Percentiles rank a stretch among this genome's conserved stretches.
Conservation (phyloP, 2,329 filamentous ascomycete genomes). For the Alternaria sp. region DNA sequence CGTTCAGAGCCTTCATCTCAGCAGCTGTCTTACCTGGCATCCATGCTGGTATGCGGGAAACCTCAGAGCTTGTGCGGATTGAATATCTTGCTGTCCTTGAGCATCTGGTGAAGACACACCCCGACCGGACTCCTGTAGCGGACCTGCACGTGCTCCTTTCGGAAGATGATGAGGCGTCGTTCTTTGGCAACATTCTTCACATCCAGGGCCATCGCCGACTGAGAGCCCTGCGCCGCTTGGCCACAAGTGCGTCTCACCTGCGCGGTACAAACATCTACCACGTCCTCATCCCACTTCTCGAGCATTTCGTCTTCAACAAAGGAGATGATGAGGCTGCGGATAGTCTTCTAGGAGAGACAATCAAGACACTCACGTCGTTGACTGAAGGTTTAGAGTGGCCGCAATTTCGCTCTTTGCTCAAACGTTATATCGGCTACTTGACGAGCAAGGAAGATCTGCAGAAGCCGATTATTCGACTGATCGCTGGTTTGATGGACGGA, state of each 20-base stretch:
- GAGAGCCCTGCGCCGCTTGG: slow-evolving; percentile 80
- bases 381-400: slow-evolving; percentile 85
- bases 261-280: slow-evolving; percentile 81
- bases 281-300: slow-evolving; percentile 88
- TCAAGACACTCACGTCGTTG: slow-evolving; percentile 78
- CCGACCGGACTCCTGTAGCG: slow-evolving; percentile 72
- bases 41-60: slow-evolving; percentile 76
- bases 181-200: slow-evolving; percentile 92
- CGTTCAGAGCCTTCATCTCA: slow-evolving; percentile 67
- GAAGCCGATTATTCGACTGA: slow-evolving; percentile 83
- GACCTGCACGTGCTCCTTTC: slow-evolving; percentile 78
- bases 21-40: slow-evolving; percentile 76
- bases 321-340: slow-evolving; percentile 79
- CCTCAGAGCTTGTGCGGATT: slow-evolving; percentile 82
- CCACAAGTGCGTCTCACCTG: slow-evolving; percentile 73
- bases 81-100: slow-evolving; percentile 85
- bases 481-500: slow-evolving; percentile 83
- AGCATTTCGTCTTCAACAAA: slow-evolving; percentile 91
- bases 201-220: slow-evolving; percentile 87
- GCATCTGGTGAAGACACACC: slow-evolving; percentile 75
- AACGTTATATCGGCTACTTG: slow-evolving; percentile 84
- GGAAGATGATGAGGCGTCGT: slow-evolving; percentile 79
- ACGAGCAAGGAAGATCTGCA: slow-evolving; percentile 81
- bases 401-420: slow-evolving; percentile 85
- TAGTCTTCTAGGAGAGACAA: slow-evolving; percentile 84